A percentile compares a stretch with the other conserved stretches of the same genome.
Conservation (phyloP, 108 stramenopile genomes). For the Cyclotella baltica region DNA sequence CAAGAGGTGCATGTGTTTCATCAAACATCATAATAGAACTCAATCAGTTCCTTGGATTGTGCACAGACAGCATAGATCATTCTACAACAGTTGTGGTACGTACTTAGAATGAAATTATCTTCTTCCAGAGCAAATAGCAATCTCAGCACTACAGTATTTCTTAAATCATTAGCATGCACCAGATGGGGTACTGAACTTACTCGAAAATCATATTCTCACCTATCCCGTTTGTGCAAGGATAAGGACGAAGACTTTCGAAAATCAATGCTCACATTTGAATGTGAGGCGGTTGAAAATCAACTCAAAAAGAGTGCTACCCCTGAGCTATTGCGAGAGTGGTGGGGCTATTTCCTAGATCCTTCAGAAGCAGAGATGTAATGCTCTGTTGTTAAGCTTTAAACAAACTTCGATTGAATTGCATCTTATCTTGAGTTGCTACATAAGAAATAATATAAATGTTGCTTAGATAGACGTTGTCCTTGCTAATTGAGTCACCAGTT, state of each 20-base stretch:
- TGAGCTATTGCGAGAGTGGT: slow-evolving; percentile 18
- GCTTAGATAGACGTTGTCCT: no score
- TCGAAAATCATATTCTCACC: slow-evolving; percentile 28
- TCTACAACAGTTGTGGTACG: slow-evolving; percentile 3
- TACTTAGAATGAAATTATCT: background rate
- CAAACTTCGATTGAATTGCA: no score
- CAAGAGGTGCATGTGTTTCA: slow-evolving; percentile 2
- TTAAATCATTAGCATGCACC: slow-evolving; percentile 23
- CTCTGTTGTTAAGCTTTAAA: no score
- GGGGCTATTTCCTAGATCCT: slow-evolving; percentile 36
- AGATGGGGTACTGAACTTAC: slow-evolving; percentile 37
- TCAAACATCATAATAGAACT: slow-evolving; percentile 1
- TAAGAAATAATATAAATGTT: no score
- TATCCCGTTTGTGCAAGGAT: slow-evolving; percentile 4
- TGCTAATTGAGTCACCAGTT: no score
- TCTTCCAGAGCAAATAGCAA: background rate
- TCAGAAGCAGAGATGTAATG: slow-evolving; percentile 36
- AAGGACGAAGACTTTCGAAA: slow-evolving; percentile 9
- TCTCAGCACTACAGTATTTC: background rate
- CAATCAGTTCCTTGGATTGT: background rate
- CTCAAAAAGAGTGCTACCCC: background rate
- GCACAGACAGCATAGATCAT: background rate
- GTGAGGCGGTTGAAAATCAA: slow-evolving; percentile 1
- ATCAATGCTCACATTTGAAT: slow-evolving; percentile 8
- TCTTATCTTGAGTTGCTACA: no score